Conservation (phyloP, 805 yeast genomes). For the Clavispora fructus region DNA sequence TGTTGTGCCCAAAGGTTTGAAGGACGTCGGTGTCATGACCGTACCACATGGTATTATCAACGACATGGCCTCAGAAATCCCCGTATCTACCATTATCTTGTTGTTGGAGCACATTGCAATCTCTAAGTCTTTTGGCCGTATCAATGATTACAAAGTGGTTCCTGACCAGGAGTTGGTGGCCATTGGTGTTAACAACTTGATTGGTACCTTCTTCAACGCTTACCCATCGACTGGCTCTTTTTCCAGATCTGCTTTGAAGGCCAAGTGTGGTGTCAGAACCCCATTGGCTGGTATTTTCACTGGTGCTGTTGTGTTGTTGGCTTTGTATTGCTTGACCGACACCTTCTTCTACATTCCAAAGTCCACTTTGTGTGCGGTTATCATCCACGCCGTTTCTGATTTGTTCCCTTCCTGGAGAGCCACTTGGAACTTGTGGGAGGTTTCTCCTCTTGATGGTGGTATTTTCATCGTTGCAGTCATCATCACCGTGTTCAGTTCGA, state of each 20-base stretch:
- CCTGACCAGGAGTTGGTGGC: conserved; percentile 95
- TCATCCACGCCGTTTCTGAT: conserved; percentile 90
- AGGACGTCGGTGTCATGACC: conserved; percentile 67
- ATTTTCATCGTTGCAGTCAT: conserved; percentile 71
- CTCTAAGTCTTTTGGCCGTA: conserved; percentile 87
- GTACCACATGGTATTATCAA: conserved; percentile 55
- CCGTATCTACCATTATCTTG: conserved; percentile 78
- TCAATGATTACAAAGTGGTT: conserved; percentile 82
- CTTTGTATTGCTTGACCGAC: conserved; percentile 75
- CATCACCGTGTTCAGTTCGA: conserved; percentile 69
- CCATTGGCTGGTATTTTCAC: conserved; percentile 90
- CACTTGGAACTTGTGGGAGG: conserved; percentile 64
- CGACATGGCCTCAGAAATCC: conserved; percentile 70
- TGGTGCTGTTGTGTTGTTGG: conserved; percentile 82
- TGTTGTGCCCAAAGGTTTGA: conserved; percentile 75
- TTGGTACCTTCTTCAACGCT: conserved; percentile 89
- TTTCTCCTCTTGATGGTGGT: conserved; percentile 67
- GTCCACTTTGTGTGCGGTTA: conserved; percentile 80
- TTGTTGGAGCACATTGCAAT: conserved; percentile 91
- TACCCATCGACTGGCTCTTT: conserved; percentile 96
- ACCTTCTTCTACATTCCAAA: conserved; percentile 89
- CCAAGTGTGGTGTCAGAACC: conserved; percentile 92
- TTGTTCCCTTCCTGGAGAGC: conserved; percentile 66
- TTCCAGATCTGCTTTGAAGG: conserved; percentile 88
- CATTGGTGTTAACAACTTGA: conserved; percentile 83